phyloP scores from a whole-genome alignment of 257 asterid genomes.

The Przewalskia tangutica region DNA sequence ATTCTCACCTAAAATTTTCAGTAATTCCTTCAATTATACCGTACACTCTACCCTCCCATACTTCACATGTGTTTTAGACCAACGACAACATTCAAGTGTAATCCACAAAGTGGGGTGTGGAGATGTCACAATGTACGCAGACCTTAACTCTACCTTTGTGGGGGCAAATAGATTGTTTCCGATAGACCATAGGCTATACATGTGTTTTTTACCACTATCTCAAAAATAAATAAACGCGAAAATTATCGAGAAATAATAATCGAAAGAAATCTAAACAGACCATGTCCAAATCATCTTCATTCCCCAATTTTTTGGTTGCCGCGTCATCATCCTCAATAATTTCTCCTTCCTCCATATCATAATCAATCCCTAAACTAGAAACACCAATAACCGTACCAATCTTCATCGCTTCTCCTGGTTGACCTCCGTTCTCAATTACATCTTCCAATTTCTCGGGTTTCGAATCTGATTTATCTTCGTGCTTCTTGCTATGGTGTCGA shows the following conservation, averaged over 20 bases:
- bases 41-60: too few relatives aligned
- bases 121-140: too few relatives aligned
- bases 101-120: too few relatives aligned
- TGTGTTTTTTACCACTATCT: too few relatives aligned
- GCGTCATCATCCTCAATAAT: slow-evolving; percentile 58
- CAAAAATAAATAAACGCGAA: neutral
- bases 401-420: slow-evolving; percentile 13
- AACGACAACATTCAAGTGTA: too few relatives aligned
- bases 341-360: slow-evolving; percentile 98
- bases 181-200: too few relatives aligned
- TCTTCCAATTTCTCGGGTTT: neutral
- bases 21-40: too few relatives aligned
- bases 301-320: slow-evolving; percentile 14
- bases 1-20: too few relatives aligned
- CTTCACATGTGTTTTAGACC: too few relatives aligned
- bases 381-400: slow-evolving; percentile 26
- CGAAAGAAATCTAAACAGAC: slow-evolving; percentile 51
- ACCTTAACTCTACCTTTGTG: too few relatives aligned
- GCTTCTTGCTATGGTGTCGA: slow-evolving; percentile 47
- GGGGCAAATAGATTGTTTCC: too few relatives aligned
- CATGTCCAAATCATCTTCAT: slow-evolving; percentile 35
- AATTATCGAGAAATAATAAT: neutral
- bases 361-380: slow-evolving; percentile 45
- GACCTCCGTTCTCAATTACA: neutral
- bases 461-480: slow-evolving; percentile 19